phyloP scores from a whole-genome alignment of 306 rosid species.

The Arachis stenosperma region DNA sequence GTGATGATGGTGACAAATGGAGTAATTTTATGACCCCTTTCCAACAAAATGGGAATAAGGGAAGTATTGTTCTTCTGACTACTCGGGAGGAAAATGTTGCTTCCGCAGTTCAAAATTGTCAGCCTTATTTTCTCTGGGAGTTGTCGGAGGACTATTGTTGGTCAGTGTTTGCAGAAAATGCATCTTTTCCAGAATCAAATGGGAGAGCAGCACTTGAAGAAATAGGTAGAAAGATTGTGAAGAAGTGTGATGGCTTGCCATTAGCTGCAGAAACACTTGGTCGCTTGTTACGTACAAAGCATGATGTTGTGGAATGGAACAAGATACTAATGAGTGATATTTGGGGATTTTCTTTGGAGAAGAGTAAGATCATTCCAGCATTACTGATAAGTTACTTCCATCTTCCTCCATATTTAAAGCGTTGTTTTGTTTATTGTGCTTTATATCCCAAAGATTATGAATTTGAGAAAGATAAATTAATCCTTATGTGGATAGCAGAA shows the following conservation, averaged over 20 bases:
- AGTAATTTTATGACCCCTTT: neutral
- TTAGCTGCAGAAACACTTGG: slow-evolving; percentile 41
- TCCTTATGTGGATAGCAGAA: slow-evolving; percentile 35
- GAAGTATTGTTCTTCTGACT: neutral
- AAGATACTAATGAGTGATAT: slow-evolving; percentile 4
- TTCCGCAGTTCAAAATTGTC: neutral
- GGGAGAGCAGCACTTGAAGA: neutral
- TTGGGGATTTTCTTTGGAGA: slow-evolving; percentile 14
- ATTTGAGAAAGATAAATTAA: slow-evolving; percentile 22
- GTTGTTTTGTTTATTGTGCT: slow-evolving; percentile 51
- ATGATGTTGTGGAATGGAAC: slow-evolving; percentile 2
- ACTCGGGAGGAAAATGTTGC: neutral
- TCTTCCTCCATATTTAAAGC: slow-evolving; percentile 40
- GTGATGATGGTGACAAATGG: neutral
- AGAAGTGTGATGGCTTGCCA: slow-evolving; percentile 49
- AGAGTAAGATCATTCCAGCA: slow-evolving; percentile 10
- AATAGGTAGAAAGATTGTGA: neutral
- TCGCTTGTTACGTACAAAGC: neutral
- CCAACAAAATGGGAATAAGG: neutral
- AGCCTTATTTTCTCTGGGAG: neutral
- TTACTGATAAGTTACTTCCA: slow-evolving; percentile 42
- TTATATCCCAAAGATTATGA: slow-evolving; percentile 41
- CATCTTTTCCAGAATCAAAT: neutral
- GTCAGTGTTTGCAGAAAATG: neutral
- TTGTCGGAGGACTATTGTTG: neutral